Percentiles rank a stretch among this genome's conserved stretches.
Evolutionary conservation across 345 rosid species (phyloP).

Genomic region (Gossypium rotundifolium): DNA sequence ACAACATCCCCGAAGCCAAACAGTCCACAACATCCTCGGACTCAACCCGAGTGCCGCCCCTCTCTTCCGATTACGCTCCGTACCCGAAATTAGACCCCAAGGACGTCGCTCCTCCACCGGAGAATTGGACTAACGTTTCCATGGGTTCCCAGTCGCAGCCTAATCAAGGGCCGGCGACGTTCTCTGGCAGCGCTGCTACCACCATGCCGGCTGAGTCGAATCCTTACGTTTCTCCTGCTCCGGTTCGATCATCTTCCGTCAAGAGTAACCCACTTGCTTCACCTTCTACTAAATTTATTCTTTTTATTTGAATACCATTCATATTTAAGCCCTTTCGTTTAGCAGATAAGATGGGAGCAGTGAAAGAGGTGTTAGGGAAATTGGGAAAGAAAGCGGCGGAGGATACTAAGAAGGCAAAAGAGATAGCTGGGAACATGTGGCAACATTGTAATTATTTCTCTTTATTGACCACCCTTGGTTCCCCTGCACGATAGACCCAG

Average conservation of each 20-base stretch:
- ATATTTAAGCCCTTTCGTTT: background rate
- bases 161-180: constrained; percentile 32
- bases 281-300: background rate
- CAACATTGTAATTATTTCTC: constrained; percentile 54
- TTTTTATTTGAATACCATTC: background rate
- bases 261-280: constrained; percentile 40
- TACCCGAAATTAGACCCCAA: constrained; percentile 80
- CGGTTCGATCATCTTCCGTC: constrained; percentile 32
- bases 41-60: constrained; percentile 17
- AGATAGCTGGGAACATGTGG: constrained; percentile 88
- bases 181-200: constrained; percentile 49
- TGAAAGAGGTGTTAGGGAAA: constrained; percentile 72
- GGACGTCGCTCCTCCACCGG: constrained; percentile 62
- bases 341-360: constrained; percentile 68
- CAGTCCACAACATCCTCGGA: background rate
- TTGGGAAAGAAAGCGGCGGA: constrained; percentile 91
- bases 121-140: constrained; percentile 28
- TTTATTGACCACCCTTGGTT: background rate
- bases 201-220: constrained; percentile 79
- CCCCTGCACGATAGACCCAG: background rate
- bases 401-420: constrained; percentile 88
- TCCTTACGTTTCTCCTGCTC: constrained; percentile 68
- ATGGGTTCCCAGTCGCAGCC: constrained; percentile 22
- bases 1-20: constrained; percentile 16
- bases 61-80: constrained; percentile 73